Evolutionary conservation across 345 rosid genomes (phyloP).

Genomic region (Bruguiera gymnorhiza): DNA sequence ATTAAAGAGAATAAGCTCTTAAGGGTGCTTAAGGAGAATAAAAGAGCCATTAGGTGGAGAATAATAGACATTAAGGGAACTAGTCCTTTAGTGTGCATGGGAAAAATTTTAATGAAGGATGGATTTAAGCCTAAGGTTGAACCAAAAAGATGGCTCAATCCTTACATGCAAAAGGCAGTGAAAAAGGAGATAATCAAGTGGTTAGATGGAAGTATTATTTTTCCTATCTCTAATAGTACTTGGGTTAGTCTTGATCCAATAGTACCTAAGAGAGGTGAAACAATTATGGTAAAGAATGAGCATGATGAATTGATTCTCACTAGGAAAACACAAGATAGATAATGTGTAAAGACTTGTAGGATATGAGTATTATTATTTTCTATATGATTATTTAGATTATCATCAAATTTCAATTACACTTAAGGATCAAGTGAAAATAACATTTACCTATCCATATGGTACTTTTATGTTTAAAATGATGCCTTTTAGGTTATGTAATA

Average conservation of each 20-base stretch:
- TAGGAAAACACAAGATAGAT: too few species aligned
- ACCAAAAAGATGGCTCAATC: not conserved
- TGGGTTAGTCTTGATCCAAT: not conserved
- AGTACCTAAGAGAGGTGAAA: not conserved
- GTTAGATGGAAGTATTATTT: not conserved
- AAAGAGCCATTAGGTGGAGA: too few species aligned
- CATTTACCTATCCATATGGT: not conserved
- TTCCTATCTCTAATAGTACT: not conserved
- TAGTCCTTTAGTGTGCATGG: not conserved
- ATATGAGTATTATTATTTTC: not conserved
- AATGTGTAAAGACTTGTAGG: not conserved
- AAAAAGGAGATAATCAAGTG: not conserved
- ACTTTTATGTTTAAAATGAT: not conserved
- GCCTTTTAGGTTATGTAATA: not conserved
- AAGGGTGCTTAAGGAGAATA: not conserved
- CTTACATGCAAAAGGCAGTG: not conserved
- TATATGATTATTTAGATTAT: not conserved
- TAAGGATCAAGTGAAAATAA: not conserved
- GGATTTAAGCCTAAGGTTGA: not conserved
- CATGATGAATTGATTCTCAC: not conserved
- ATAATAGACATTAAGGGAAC: not conserved
- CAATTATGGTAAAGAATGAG: not conserved
- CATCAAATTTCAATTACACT: not conserved
- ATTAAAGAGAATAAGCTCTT: too few species aligned
- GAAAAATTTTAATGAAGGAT: not conserved